Evolutionary conservation across 23 red algal genomes (phyloP).

Genomic region (Gracilaria gracilis): DNA sequence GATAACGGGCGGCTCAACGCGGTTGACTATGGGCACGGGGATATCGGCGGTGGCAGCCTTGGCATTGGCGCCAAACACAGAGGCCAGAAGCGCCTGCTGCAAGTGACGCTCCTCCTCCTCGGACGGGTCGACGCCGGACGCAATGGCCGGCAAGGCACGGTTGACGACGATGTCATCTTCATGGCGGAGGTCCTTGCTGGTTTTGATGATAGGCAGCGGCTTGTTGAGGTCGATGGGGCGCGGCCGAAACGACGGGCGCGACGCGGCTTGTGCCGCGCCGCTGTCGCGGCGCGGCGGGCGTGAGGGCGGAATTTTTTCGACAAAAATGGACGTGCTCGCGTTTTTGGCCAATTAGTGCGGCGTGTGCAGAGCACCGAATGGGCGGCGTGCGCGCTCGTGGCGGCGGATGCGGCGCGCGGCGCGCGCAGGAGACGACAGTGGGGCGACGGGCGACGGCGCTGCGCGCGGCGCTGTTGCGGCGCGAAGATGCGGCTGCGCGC

Average conservation of each 20-base stretch:
- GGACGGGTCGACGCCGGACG: slow-evolving; percentile 90
- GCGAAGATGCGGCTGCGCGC: neutral
- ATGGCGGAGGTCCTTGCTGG: slow-evolving; percentile 72
- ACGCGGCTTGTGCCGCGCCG: slow-evolving; percentile 18
- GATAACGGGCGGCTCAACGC: slow-evolving; percentile 9
- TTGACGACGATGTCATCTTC: slow-evolving; percentile 92
- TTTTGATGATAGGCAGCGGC: slow-evolving; percentile 85
- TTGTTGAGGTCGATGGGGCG: slow-evolving; percentile 92
- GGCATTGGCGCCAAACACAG: slow-evolving; percentile 66
- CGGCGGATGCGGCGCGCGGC: neutral
- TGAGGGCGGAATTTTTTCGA: slow-evolving; percentile 2
- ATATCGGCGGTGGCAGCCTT: slow-evolving; percentile 72
- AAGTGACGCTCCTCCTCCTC: slow-evolving; percentile 93
- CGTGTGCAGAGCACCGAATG: neutral
- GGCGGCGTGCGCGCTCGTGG: neutral
- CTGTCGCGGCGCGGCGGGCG: slow-evolving; percentile 20
- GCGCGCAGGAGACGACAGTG: neutral
- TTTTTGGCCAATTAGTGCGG: no score
- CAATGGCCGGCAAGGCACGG: slow-evolving; percentile 84
- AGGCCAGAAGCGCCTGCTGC: slow-evolving; percentile 91
- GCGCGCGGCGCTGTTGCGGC: neutral
- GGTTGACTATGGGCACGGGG: slow-evolving; percentile 83
- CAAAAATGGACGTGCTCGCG: neutral
- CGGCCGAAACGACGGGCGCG: slow-evolving; percentile 90
- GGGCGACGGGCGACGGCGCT: neutral